Percentiles rank a stretch among this genome's conserved stretches.
phyloP scores from a whole-genome alignment of 1,284 basidiomycete genomes.

The Ustilago loliicola region DNA sequence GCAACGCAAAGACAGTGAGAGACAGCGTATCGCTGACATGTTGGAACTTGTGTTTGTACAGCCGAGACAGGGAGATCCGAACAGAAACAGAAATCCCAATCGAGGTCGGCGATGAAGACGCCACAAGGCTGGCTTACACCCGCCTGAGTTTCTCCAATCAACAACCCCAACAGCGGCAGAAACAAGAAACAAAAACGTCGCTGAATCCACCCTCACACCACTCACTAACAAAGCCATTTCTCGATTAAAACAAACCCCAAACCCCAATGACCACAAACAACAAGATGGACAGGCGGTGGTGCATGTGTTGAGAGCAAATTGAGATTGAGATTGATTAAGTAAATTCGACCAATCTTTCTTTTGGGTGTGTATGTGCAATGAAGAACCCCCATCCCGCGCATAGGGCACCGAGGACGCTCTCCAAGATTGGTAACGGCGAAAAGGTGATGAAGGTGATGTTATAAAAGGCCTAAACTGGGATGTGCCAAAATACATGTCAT shows the following conservation, averaged over 20 bases:
- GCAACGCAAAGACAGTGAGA: too few relatives aligned
- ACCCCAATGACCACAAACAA: background rate
- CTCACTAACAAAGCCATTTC: background rate
- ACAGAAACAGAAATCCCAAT: too few relatives aligned
- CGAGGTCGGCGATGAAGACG: too few relatives aligned
- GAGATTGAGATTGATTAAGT: conserved; percentile 13
- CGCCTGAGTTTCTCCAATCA: too few relatives aligned
- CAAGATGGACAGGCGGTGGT: background rate
- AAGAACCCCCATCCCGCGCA: background rate
- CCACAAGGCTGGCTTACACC: too few relatives aligned
- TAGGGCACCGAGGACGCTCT: background rate
- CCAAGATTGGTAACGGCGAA: conserved; percentile 21
- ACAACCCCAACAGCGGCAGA: too few relatives aligned
- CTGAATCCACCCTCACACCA: background rate
- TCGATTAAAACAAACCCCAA: background rate
- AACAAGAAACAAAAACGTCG: too few relatives aligned
- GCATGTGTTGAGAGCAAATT: conserved; percentile 21
- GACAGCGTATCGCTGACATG: too few relatives aligned
- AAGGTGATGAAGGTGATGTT: background rate
- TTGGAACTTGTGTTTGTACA: too few relatives aligned
- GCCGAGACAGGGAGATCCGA: too few relatives aligned
- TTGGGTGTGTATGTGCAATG: conserved; percentile 20
- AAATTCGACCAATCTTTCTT: conserved; percentile 23
- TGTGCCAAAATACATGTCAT: conserved; percentile 17
- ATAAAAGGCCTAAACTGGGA: background rate